Conservation (phyloP, 1,139 yeast species). For the Sugiyamaella japonica region DNA sequence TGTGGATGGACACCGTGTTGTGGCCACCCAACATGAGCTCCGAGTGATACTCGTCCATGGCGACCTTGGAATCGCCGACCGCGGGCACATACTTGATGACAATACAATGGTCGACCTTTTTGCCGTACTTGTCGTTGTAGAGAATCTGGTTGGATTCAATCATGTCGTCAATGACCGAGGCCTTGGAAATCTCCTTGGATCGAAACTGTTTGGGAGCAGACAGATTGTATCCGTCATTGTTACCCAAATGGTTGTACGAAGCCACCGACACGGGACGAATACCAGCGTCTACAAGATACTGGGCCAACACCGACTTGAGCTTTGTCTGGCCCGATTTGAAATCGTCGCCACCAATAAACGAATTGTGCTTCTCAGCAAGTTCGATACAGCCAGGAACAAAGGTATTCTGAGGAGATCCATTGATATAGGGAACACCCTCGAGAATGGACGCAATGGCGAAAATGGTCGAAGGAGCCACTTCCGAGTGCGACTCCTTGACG, state of each 20-base stretch:
- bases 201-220: slow-evolving; percentile 91
- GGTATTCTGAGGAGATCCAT: slow-evolving; percentile 97
- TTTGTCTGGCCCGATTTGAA: slow-evolving; percentile 97
- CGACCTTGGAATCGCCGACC: slow-evolving; percentile 95
- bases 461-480: slow-evolving; percentile 86
- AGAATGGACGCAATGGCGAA: slow-evolving; percentile 92
- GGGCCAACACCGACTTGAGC: slow-evolving; percentile 91
- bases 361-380: slow-evolving; percentile 73
- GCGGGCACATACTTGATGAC: slow-evolving; percentile 94
- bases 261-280: slow-evolving; percentile 93
- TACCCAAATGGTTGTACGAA: slow-evolving; percentile 93
- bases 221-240: slow-evolving; percentile 92
- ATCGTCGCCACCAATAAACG: slow-evolving; percentile 95
- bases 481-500: slow-evolving; percentile 75
- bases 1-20: slow-evolving; percentile 89
- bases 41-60: slow-evolving; percentile 97
- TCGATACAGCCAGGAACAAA: slow-evolving; percentile 94
- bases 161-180: slow-evolving; percentile 92
- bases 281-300: slow-evolving; percentile 95
- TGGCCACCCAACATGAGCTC: slow-evolving; percentile 98
- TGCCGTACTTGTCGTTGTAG: slow-evolving; percentile 78
- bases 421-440: slow-evolving; percentile 85
- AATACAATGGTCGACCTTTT: slow-evolving; percentile 87
- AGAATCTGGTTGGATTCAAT: slow-evolving; percentile 84
- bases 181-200: slow-evolving; percentile 92